Evolutionary conservation across 345 rosid species (phyloP).

Genomic region (Syzygium grande): DNA sequence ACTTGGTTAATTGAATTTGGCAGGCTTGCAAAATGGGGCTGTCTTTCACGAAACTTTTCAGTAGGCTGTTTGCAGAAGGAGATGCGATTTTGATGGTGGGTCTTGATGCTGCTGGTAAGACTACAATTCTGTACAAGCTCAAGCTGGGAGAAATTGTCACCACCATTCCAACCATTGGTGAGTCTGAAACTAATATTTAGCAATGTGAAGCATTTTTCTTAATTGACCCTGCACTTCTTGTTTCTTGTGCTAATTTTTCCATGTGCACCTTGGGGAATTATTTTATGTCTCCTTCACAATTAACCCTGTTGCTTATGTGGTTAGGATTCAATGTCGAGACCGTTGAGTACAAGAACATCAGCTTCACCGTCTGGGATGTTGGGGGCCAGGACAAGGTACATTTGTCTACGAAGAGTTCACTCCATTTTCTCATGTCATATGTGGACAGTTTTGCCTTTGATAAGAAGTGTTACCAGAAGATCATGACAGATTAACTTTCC

Average conservation of each 20-base stretch:
- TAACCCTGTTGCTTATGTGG: not conserved
- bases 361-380: conserved; percentile 90
- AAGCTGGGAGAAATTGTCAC: conserved; percentile 73
- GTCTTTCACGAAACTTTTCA: conserved; percentile 56
- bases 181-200: conserved; percentile 4
- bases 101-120: conserved; percentile 85
- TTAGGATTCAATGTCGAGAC: conserved; percentile 77
- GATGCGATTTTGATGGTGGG: conserved; percentile 78
- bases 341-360: conserved; percentile 80
- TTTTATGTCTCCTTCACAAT: not conserved
- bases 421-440: not conserved
- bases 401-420: not conserved
- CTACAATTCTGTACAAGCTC: conserved; percentile 67
- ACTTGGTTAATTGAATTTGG: not conserved
- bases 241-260: not conserved
- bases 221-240: not conserved
- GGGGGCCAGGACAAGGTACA: conserved; percentile 82
- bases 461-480: not conserved
- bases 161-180: conserved; percentile 70
- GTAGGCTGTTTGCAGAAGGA: conserved; percentile 68
- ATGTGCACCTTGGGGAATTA: not conserved
- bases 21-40: conserved; percentile 48
- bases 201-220: not conserved
- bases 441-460: not conserved
- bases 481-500: not conserved